Evolutionary conservation across 306 rosid genomes (phyloP).

Genomic region (Rosa multiflora): DNA sequence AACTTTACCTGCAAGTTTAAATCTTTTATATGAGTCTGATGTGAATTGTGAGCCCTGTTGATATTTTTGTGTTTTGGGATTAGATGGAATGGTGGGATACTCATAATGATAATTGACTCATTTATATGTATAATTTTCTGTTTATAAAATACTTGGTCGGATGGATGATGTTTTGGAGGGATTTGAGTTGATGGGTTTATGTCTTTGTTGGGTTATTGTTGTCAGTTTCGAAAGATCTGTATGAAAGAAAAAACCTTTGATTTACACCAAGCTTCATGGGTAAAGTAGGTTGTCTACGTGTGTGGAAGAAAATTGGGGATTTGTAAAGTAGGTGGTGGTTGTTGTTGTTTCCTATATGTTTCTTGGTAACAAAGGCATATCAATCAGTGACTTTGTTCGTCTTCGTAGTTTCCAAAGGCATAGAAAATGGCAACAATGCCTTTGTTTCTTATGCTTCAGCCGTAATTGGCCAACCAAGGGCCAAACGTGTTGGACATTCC

Average conservation of each 20-base stretch:
- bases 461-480: not conserved
- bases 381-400: not conserved
- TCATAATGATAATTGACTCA: not conserved
- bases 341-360: conserved; percentile 2
- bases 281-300: not conserved
- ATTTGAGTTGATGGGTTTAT: conserved; percentile 2
- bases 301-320: not conserved
- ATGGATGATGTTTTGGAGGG: not conserved
- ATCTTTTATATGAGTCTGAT: not conserved
- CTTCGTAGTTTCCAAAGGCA: conserved; percentile 9
- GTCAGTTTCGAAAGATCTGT: not conserved
- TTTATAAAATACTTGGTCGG: not conserved
- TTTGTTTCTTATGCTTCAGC: conserved; percentile 3
- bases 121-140: not conserved
- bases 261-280: not conserved
- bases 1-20: not conserved
- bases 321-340: not conserved
- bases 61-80: not conserved
- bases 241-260: not conserved
- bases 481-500: not conserved
- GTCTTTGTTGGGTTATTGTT: not conserved
- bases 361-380: not conserved
- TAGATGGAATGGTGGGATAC: not conserved
- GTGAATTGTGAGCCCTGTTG: not conserved
- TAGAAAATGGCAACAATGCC: not conserved